Conservation (phyloP, 176 grass and related monocot genomes). For the Aegilops longissima region DNA sequence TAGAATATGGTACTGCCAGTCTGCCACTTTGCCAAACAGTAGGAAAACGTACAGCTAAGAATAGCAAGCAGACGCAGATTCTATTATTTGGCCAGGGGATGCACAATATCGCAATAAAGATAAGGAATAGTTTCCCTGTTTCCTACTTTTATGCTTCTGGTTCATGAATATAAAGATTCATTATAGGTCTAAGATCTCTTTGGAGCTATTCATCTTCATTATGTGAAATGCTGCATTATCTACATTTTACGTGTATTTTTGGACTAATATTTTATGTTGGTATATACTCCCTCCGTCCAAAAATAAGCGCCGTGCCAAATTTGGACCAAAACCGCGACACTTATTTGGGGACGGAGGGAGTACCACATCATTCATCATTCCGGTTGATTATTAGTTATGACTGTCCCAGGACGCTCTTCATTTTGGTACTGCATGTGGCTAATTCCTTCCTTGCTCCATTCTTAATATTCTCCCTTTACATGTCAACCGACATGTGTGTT, state of each 20-base stretch:
- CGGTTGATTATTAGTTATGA: not conserved
- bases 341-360: too few relatives aligned
- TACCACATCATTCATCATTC: constrained; percentile 8
- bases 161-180: not conserved
- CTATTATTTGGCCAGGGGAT: too few relatives aligned
- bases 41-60: too few relatives aligned
- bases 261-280: not conserved
- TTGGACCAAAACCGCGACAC: too few relatives aligned
- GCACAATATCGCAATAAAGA: too few relatives aligned
- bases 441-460: not conserved
- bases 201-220: not conserved
- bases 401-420: constrained; percentile 29
- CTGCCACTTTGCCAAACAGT: not conserved
- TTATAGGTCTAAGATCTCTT: not conserved
- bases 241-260: constrained; percentile 1
- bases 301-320: too few relatives aligned
- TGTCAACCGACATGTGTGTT: constrained; percentile 16
- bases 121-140: too few relatives aligned
- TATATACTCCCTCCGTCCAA: too few relatives aligned
- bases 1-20: constrained; percentile 18
- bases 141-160: too few relatives aligned
- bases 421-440: constrained; percentile 7
- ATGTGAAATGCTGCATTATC: not conserved
- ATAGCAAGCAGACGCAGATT: too few relatives aligned
- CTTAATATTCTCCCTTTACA: constrained; percentile 21